phyloP scores from a whole-genome alignment of 352 stramenopile genomes.

The Peronospora belbahrii region DNA sequence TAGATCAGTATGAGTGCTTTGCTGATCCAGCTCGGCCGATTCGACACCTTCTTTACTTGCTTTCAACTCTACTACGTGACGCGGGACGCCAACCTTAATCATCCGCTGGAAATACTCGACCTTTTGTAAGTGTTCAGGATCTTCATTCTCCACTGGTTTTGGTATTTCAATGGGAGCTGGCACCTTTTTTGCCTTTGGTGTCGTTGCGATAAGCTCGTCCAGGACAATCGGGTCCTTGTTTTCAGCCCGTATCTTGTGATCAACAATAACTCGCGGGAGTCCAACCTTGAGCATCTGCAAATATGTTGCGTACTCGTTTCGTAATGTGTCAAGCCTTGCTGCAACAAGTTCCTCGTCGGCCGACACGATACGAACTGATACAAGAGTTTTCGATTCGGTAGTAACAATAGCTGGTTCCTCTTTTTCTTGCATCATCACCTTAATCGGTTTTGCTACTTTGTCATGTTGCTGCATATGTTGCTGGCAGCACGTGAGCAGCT shows the following conservation, averaged over 20 bases:
- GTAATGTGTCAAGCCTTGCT: conserved; percentile 14
- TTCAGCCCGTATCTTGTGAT: conserved; percentile 64
- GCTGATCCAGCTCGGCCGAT: conserved; percentile 31
- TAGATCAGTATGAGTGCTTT: background rate
- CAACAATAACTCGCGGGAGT: conserved; percentile 48
- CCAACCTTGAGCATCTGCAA: conserved; percentile 80
- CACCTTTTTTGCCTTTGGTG: conserved; percentile 27
- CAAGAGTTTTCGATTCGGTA: conserved; percentile 13
- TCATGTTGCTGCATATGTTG: conserved; percentile 12
- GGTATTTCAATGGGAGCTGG: conserved; percentile 28
- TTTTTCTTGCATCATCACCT: conserved; percentile 1
- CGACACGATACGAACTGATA: conserved; percentile 1
- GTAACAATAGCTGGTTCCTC: background rate
- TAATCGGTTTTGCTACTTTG: background rate
- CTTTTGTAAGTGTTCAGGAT: conserved; percentile 34
- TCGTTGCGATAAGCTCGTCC: conserved; percentile 34
- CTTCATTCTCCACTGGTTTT: conserved; percentile 25
- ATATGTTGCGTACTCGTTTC: conserved; percentile 35
- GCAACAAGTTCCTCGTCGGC: conserved; percentile 6
- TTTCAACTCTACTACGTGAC: conserved; percentile 56
- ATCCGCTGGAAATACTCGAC: conserved; percentile 56
- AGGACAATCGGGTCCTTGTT: conserved; percentile 49
- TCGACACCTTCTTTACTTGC: conserved; percentile 46
- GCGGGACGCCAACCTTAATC: conserved; percentile 58
- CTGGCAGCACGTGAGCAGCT: conserved; percentile 12